Conservation (phyloP, 495 filamentous ascomycete species). For the Viridothelium virens region DNA sequence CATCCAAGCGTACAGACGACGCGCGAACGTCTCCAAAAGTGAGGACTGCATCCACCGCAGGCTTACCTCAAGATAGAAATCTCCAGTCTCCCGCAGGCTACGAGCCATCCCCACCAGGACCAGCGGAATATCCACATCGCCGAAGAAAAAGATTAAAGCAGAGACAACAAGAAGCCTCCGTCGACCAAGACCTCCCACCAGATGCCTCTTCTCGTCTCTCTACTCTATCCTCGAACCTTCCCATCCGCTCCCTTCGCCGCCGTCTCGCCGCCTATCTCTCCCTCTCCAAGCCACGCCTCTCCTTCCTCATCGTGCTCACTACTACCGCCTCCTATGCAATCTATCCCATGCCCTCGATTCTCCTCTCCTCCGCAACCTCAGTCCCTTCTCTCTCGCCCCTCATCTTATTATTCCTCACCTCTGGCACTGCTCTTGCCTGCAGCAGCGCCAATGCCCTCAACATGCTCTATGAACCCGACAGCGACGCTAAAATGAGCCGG, state of each 20-base stretch:
- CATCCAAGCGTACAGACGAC: not conserved
- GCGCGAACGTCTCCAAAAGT: not conserved
- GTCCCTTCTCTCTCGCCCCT: slow-evolving; percentile 81
- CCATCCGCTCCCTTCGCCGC: slow-evolving; percentile 61
- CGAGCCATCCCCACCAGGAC: not conserved
- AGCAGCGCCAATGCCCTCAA: slow-evolving; percentile 90
- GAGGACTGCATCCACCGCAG: not conserved
- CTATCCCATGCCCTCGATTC: slow-evolving; percentile 75
- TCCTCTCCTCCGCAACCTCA: slow-evolving; percentile 59
- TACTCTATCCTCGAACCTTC: slow-evolving; percentile 59
- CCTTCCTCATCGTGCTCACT: slow-evolving; percentile 81
- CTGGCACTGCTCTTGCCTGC: slow-evolving; percentile 75
- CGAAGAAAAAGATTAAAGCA: slow-evolving; percentile 30
- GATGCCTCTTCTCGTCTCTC: slow-evolving; percentile 81
- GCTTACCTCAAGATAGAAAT: not conserved
- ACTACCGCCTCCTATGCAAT: slow-evolving; percentile 88
- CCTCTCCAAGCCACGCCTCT: slow-evolving; percentile 88
- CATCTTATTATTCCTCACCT: slow-evolving; percentile 85
- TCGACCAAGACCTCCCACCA: slow-evolving; percentile 48
- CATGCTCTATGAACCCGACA: slow-evolving; percentile 88
- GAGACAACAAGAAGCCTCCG: slow-evolving; percentile 9
- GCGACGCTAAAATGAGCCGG: slow-evolving; percentile 86
- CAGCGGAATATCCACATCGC: slow-evolving; percentile 33
- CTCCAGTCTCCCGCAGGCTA: not conserved
- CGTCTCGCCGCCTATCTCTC: slow-evolving; percentile 78